Conservation (phyloP, 2,329 filamentous ascomycete species). For the Teratosphaeriaceae sp. region DNA sequence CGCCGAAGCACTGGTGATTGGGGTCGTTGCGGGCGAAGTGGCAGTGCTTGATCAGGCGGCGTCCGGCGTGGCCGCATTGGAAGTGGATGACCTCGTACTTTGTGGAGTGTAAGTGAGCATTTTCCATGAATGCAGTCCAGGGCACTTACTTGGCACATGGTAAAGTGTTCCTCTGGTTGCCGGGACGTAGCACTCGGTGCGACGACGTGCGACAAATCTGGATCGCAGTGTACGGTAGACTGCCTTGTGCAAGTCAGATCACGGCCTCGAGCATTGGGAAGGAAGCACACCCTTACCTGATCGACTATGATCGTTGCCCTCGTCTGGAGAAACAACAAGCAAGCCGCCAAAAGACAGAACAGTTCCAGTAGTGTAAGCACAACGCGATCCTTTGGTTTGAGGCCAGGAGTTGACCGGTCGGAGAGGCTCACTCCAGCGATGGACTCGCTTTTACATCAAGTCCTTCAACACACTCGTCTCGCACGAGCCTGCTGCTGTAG, state of each 20-base stretch:
- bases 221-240: not conserved
- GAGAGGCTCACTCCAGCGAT: too few relatives aligned
- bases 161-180: too few relatives aligned
- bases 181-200: too few relatives aligned
- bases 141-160: constrained; percentile 22
- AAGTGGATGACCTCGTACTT: constrained; percentile 65
- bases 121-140: not conserved
- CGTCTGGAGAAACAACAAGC: constrained; percentile 4
- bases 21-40: constrained; percentile 69
- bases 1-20: constrained; percentile 60
- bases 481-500: constrained; percentile 14
- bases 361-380: constrained; percentile 9
- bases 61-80: constrained; percentile 53
- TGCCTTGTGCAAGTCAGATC: too few relatives aligned
- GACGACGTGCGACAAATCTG: too few relatives aligned
- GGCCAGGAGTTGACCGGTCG: too few relatives aligned
- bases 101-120: constrained; percentile 49
- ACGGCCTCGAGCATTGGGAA: not conserved
- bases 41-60: constrained; percentile 61
- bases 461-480: not conserved
- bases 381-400: constrained; percentile 2
- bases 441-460: too few relatives aligned
- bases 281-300: not conserved
- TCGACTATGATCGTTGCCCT: constrained; percentile 1
- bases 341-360: constrained; percentile 12